Percentiles rank a stretch among this genome's conserved stretches.
phyloP scores from a whole-genome alignment of 2,329 filamentous ascomycete genomes.

The Sporothrix globosa region DNA sequence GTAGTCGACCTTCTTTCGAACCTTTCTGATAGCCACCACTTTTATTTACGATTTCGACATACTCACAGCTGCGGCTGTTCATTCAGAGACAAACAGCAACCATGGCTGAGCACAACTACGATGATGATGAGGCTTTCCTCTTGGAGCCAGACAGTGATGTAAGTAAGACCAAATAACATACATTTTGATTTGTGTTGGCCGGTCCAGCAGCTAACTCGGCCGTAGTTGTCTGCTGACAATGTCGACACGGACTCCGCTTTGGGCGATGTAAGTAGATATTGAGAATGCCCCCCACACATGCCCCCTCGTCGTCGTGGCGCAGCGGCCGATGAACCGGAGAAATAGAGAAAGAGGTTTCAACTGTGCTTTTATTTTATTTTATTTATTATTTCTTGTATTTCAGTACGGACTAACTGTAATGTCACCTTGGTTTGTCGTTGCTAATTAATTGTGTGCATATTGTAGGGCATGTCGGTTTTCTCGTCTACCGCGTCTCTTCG shows the following conservation, averaged over 20 bases:
- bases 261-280: slow-evolving; percentile 39
- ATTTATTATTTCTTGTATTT: too few relatives aligned
- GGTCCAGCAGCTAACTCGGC: neutral
- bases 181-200: neutral
- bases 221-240: slow-evolving; percentile 4
- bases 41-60: neutral
- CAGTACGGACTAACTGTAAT: neutral
- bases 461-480: slow-evolving; percentile 40
- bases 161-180: neutral
- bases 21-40: neutral
- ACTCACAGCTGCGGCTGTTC: neutral
- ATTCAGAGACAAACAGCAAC: neutral
- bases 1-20: neutral
- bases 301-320: neutral
- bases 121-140: slow-evolving; percentile 19
- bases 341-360: neutral
- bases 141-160: slow-evolving; percentile 31
- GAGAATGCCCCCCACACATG: neutral
- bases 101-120: slow-evolving; percentile 26
- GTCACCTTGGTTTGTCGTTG: neutral
- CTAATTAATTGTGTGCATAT: neutral
- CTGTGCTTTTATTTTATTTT: neutral
- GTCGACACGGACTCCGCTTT: slow-evolving; percentile 40
- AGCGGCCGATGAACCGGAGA: neutral
- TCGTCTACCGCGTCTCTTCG: slow-evolving; percentile 44